phyloP scores from a whole-genome alignment of 495 filamentous ascomycete genomes.

The Annulohypoxylon moriforme region DNA sequence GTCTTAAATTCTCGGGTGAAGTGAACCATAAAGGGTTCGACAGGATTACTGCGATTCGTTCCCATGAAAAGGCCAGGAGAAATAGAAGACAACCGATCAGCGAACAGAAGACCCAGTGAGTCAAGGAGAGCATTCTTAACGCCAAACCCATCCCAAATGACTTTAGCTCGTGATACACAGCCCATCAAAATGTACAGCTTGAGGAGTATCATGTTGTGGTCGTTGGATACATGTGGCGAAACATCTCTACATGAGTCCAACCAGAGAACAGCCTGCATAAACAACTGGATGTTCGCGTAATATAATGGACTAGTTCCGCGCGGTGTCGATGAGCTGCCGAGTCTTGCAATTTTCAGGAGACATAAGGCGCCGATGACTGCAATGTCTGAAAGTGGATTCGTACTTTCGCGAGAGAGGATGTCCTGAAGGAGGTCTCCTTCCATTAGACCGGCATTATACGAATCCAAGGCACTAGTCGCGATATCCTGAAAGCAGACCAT shows the following conservation, averaged over 20 bases:
- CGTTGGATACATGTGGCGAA: constrained; percentile 51
- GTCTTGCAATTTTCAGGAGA: constrained; percentile 58
- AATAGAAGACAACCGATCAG: constrained; percentile 64
- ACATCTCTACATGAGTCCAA: constrained; percentile 55
- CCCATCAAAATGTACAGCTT: constrained; percentile 61
- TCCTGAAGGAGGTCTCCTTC: constrained; percentile 42
- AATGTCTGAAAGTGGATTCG: constrained; percentile 59
- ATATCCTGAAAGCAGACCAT: constrained; percentile 51
- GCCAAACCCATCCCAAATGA: constrained; percentile 57
- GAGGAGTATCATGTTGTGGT: constrained; percentile 57
- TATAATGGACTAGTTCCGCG: constrained; percentile 44
- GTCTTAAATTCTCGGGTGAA: constrained; percentile 51
- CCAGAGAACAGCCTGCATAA: constrained; percentile 60
- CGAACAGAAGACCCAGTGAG: constrained; percentile 58
- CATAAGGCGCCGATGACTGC: constrained; percentile 57
- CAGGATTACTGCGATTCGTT: constrained; percentile 20
- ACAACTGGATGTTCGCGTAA: constrained; percentile 44
- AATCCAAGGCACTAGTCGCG: constrained; percentile 40
- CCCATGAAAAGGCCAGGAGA: constrained; percentile 57
- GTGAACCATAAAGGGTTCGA: constrained; percentile 50
- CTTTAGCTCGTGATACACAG: constrained; percentile 53
- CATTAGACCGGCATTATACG: constrained; percentile 45
- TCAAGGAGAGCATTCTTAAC: constrained; percentile 64
- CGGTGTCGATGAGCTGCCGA: neutral
- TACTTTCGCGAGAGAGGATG: constrained; percentile 21